Evolutionary conservation across 441 rosid species (phyloP), one percentile per base, ranked within the genome.

Genomic region (Populus trichocarpa): DNA sequence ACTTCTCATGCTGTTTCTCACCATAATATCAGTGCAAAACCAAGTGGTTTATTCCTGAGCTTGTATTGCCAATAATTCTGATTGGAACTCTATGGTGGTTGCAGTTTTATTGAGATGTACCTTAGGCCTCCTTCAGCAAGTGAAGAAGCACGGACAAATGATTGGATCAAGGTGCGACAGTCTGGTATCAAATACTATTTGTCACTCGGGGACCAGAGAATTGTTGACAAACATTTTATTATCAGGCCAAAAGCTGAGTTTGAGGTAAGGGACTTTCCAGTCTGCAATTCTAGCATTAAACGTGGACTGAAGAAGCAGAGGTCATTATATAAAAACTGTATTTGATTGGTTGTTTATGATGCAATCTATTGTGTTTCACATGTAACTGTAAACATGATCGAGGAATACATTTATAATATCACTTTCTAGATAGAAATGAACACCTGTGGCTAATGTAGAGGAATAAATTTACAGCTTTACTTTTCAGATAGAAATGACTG

Each of bases 171-270:
- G 87, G 95, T 94, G 88, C 97, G 99, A 12, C 99, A 96, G 84
- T 88, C 96, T 92, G 99, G 99, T 87, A 96, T 94, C 81, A 89
- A 91, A 85, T 96, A 96, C 85, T 96, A 96, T 88, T 87, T 96
- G 78, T 93, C 99, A 65, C 93, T 96, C 50, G 99, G 98, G 67
- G 99, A 96, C 83, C 98, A 96, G 88, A 88, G 99, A 85, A 93
- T 96, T 82, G 98, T 94, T 22, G 99, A 96, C 92, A 96, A 93
- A 84, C 83, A 92, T 87, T 96, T 91, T 87, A 94, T 96, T 67
- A 92, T 96, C 85, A 92, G 99, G 81, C 99, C 99, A 16, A 96
- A 93, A 89, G 99, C 99, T 82, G 99, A 96, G 88, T 96, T 96
- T 90, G 99, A 96, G 98, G 98, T 96, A 76, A 87, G 89, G 46